A percentile compares a stretch with the other conserved stretches of the same genome.
phyloP scores from a whole-genome alignment of 345 rosid genomes.

The Physaria fendleri region DNA sequence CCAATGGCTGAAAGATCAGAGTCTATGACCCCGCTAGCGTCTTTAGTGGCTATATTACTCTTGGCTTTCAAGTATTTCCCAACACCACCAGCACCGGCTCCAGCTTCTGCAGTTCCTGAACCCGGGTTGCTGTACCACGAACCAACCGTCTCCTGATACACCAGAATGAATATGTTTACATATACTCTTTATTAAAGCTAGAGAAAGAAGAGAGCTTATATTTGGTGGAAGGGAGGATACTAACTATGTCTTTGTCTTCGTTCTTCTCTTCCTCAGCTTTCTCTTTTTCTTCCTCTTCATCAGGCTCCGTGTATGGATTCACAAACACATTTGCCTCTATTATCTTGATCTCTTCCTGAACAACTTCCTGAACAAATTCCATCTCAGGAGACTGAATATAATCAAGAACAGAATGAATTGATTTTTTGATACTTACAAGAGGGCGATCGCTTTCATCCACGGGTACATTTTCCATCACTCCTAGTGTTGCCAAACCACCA shows the following conservation, averaged over 20 bases:
- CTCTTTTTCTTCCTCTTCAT: slow-evolving; percentile 76
- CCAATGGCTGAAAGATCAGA: slow-evolving; percentile 29
- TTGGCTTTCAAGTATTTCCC: slow-evolving; percentile 73
- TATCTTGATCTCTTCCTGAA: slow-evolving; percentile 89
- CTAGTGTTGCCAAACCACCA: slow-evolving; percentile 77
- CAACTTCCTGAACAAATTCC: neutral
- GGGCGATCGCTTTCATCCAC: slow-evolving; percentile 81
- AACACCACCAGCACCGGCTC: slow-evolving; percentile 49
- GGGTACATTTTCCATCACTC: slow-evolving; percentile 88
- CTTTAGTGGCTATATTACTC: slow-evolving; percentile 37
- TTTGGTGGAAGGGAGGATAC: slow-evolving; percentile 24
- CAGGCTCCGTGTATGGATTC: slow-evolving; percentile 75
- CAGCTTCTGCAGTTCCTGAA: slow-evolving; percentile 47
- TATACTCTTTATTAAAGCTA: neutral
- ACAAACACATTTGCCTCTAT: slow-evolving; percentile 64
- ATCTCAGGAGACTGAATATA: slow-evolving; percentile 5
- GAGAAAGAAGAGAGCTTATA: neutral
- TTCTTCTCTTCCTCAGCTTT: slow-evolving; percentile 49
- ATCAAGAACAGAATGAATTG: neutral
- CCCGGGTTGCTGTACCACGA: slow-evolving; percentile 95
- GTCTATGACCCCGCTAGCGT: slow-evolving; percentile 15
- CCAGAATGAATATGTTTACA: neutral
- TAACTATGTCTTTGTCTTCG: slow-evolving; percentile 50
- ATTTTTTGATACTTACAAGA: slow-evolving; percentile 42
- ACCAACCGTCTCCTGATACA: slow-evolving; percentile 64